Base-by-base conservation (phyloP, 2,329 filamentous ascomycete genomes). In the Aspergillus sp. region DNA sequence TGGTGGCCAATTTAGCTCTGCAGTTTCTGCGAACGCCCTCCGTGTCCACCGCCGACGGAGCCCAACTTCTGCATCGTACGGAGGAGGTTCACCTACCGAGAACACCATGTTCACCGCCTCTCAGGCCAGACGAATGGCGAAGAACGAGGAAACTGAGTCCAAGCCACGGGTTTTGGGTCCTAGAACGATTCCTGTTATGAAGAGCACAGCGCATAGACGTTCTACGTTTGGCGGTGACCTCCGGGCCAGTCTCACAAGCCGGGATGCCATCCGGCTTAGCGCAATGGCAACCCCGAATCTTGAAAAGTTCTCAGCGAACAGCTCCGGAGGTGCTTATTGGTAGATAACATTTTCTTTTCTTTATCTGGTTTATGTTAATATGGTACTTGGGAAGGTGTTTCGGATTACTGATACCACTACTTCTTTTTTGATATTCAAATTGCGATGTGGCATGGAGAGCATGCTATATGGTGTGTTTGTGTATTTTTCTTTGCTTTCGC, bases 81-180 rank as follows among this genome's bases (percentile, higher is more conserved):
- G 72, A 47, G 25, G 25, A 12, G 79, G 76, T 46, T 78, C 81
- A 12, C 78, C 80, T 1, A 77, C 72, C 45, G 78, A 82, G 54
- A 79, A 77, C 49, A 69, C 71, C 6, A 73, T 84, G 64, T 85
- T 86, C 64, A 84, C 81, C 0, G 80, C 82, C 20, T 76, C 78
- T 47, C 82, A 85, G 52, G 82, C 83, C 22, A 74, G 84, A 39
- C 74, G 84, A 12, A 85, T 86, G 80, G 79, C 82, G 35, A 82
- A 78, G 60, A 77, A 74, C 43, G 78, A 79, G 55, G 79, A 80
- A 38, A 71, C 74, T 43, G 76, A 79, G 15, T 73, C 71, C 58
- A 77, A 77, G 50, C 68, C 69, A 35, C 79, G 75, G 48, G 81
- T 86, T 12, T 67, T 86, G 44, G 83, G 80, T 55, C 83, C 84